Base-by-base conservation (phyloP, 176 grass and related monocot genomes). In the Guadua angustifolia region DNA sequence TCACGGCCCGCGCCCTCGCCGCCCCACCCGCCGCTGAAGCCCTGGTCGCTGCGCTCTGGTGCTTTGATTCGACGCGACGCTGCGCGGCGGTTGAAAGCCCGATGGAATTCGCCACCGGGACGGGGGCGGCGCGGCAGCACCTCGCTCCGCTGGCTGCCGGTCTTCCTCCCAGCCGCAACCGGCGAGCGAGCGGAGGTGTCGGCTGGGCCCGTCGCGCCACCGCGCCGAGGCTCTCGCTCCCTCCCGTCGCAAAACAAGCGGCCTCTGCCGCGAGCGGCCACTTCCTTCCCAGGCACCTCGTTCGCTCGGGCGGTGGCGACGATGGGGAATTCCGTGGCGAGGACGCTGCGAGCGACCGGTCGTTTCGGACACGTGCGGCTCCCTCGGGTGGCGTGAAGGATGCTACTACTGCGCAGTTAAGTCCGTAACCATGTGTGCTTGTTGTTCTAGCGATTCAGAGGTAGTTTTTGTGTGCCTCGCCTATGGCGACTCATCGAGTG, bases 281-380 rank as follows among this genome's bases (percentile, higher is more conserved):
- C 58, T 79, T 86, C 15, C 84, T 87, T 75, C 91, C 88, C 65
- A 80, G 84, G 17, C 82, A 55, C 83, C 57, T 69, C 45, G 81
- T 66, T 36, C 62, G 74, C 62, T 47, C 82, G 42, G 60, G 85
- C 38, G 63, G 73, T 70, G 33, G 46, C 39, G 74, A 77, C 65
- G 47, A 43, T 58, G 69, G 22, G 71, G 75, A 51, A 6, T 77
- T 26, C 66, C 29, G 26, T 70, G 69, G 73, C 59, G 79, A 90
- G 82, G 93, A 79, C 11, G 56, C n/a, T 35, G 25, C 56, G 18
- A 32, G 51, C 42, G 39, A 18, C 19, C 24, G 15, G 1, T 57
- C 64, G 18, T 78, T 12, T 65, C 11, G 22, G 50, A 17, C 38
- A 38, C 38, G 16, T 15, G 22, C 38, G 6, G 40, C 12, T 12